Conservation (phyloP, 129 eudicot species). For the Calendula officinalis region DNA sequence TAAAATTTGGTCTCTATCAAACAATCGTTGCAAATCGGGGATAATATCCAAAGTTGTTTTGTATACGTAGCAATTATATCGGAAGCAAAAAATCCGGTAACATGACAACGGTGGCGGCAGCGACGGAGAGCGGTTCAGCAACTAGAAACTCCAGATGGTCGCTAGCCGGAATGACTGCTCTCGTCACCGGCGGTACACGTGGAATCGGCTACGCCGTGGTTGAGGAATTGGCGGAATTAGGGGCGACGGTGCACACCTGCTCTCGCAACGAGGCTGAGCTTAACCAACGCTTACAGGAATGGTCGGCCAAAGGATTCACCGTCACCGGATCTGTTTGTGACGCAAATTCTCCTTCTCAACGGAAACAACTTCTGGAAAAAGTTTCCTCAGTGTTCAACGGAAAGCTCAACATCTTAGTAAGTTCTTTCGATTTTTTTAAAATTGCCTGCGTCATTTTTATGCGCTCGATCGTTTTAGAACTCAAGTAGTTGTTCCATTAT, state of each 20-base stretch:
- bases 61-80: too few relatives aligned
- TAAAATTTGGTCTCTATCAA: neutral
- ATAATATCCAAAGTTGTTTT: neutral
- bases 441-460: neutral
- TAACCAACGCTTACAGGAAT: constrained; percentile 56
- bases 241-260: constrained; percentile 77
- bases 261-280: constrained; percentile 72
- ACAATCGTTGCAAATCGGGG: neutral
- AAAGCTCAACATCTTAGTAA: constrained; percentile 80
- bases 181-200: constrained; percentile 95
- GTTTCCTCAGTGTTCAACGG: constrained; percentile 66
- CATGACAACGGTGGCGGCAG: constrained; percentile 15
- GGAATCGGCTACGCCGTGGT: constrained; percentile 84
- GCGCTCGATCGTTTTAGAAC: too few relatives aligned
- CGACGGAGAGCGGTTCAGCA: neutral
- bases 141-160: constrained; percentile 57
- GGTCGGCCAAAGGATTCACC: constrained; percentile 59
- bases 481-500: too few relatives aligned
- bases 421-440: constrained; percentile 21
- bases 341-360: constrained; percentile 48
- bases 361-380: constrained; percentile 55
- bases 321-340: constrained; percentile 84
- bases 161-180: constrained; percentile 69
- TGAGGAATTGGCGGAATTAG: constrained; percentile 76
- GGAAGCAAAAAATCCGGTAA: neutral